phyloP scores from a whole-genome alignment of 2,329 filamentous ascomycete species.

The Penicillium sp. region DNA sequence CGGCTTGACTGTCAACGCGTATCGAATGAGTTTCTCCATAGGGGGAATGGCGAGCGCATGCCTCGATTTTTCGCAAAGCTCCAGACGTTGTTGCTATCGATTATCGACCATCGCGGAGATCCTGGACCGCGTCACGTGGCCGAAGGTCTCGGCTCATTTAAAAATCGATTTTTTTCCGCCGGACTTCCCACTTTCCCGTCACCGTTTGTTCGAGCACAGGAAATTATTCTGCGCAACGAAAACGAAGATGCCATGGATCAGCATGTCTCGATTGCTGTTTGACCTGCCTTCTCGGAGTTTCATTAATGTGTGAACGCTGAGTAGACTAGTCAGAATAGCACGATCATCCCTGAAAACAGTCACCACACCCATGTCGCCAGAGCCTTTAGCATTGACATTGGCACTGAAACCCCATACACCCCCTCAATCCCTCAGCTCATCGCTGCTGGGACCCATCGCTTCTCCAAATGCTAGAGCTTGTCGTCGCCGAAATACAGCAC shows the following conservation, averaged over 20 bases:
- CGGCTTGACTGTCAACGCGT: slow-evolving; percentile 28
- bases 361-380: background rate
- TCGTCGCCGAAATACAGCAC: slow-evolving; percentile 52
- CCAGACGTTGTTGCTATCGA: slow-evolving; percentile 11
- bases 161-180: slow-evolving; percentile 1
- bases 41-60: slow-evolving; percentile 10
- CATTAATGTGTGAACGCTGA: background rate
- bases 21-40: slow-evolving; percentile 38
- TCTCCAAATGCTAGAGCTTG: slow-evolving; percentile 62
- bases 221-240: background rate
- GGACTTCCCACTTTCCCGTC: background rate
- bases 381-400: too few relatives aligned
- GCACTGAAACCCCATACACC: background rate
- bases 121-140: background rate
- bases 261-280: background rate
- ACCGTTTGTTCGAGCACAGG: background rate
- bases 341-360: too few relatives aligned
- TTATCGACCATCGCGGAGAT: slow-evolving; percentile 5
- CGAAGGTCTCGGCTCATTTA: background rate
- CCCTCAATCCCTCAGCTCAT: slow-evolving; percentile 6
- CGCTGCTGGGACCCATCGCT: slow-evolving; percentile 34
- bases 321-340: background rate
- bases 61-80: slow-evolving; percentile 8
- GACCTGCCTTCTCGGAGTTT: background rate
- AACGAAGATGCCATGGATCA: background rate